Conservation (phyloP, 345 rosid genomes). For the Eucalyptus curtisii region DNA sequence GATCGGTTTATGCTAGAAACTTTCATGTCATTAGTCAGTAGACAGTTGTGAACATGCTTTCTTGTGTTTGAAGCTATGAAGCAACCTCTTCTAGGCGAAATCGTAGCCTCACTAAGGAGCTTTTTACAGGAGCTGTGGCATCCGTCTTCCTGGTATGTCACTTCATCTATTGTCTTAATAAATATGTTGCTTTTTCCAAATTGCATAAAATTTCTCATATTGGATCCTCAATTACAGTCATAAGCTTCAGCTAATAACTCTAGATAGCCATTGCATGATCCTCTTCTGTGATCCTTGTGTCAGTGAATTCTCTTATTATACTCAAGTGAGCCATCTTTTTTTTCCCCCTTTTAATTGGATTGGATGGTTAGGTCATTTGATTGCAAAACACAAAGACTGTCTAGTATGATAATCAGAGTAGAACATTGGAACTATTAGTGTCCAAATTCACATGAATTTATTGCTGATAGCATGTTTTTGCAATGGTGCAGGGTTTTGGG, state of each 20-base stretch:
- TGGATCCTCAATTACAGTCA: not conserved
- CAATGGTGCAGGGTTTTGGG: conserved; percentile 74
- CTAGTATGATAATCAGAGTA: not conserved
- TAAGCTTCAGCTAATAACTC: not conserved
- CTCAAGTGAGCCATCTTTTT: not conserved
- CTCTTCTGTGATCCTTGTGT: not conserved
- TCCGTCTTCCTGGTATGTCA: conserved; percentile 67
- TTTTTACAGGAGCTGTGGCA: conserved; percentile 55
- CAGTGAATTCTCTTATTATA: not conserved
- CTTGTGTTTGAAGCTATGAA: conserved; percentile 50
- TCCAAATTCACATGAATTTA: not conserved
- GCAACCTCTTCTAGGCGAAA: conserved; percentile 72
- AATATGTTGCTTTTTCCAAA: not conserved
- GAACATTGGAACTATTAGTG: not conserved
- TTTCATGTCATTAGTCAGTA: not conserved
- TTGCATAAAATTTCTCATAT: not conserved
- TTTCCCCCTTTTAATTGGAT: not conserved
- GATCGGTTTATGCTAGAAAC: not conserved
- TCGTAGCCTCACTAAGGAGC: conserved; percentile 66
- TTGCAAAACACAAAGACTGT: not conserved
- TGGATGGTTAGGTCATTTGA: not conserved
- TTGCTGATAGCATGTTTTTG: not conserved
- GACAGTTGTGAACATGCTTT: not conserved
- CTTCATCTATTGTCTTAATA: not conserved
- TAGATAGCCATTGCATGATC: not conserved